Conservation (phyloP, 2,329 filamentous ascomycete species). For the Colletotrichum noveboracense region DNA sequence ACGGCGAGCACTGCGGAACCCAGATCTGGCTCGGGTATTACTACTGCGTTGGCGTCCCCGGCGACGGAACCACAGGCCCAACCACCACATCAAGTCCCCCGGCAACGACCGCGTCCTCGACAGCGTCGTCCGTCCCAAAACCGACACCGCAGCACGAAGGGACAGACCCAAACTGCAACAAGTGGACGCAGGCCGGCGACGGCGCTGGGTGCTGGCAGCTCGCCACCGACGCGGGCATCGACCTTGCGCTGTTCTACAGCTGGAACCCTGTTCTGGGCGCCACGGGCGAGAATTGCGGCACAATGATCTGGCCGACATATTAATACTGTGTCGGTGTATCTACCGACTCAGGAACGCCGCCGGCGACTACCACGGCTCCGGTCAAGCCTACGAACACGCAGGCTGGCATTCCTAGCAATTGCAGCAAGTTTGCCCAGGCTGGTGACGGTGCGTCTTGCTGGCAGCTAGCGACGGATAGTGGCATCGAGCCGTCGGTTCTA, state of each 20-base stretch:
- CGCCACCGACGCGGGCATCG: neutral
- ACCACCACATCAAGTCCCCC: neutral
- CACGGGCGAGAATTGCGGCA: conserved; percentile 28
- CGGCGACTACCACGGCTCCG: neutral
- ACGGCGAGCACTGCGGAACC: conserved; percentile 28
- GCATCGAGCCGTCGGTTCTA: neutral
- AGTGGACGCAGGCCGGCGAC: conserved; percentile 3
- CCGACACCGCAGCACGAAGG: conserved; percentile 9
- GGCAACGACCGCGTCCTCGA: neutral
- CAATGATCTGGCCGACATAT: conserved; percentile 25
- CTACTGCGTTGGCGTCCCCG: conserved; percentile 26
- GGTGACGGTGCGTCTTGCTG: neutral
- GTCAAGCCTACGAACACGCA: conserved; percentile 1
- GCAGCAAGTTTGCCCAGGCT: conserved; percentile 16
- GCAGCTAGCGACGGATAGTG: neutral
- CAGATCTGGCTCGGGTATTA: conserved; percentile 26
- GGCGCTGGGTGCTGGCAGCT: neutral
- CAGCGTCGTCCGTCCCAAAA: neutral
- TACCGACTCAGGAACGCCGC: neutral
- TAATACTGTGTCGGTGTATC: conserved; percentile 28
- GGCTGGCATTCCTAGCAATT: neutral
- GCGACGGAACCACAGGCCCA: neutral
- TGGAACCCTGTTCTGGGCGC: conserved; percentile 13
- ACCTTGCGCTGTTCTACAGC: neutral
- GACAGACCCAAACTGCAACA: conserved; percentile 12